Conservation (phyloP, 2,329 filamentous ascomycete genomes). For the Fusarium torulosum region DNA sequence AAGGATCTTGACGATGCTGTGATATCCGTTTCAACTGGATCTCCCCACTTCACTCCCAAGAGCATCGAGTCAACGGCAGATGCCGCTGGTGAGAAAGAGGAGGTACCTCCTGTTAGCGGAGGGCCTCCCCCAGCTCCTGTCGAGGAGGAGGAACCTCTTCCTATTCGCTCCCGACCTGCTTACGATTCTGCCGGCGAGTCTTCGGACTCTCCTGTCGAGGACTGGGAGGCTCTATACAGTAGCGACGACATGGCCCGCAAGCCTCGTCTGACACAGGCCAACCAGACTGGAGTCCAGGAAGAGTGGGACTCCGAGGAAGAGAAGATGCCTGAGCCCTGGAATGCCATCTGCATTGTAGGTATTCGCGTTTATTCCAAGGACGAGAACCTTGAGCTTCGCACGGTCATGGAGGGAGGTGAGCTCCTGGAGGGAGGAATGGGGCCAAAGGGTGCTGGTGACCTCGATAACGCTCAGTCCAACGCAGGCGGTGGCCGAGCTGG, state of each 20-base stretch:
- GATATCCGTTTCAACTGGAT: conserved; percentile 51
- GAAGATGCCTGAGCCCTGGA: conserved; percentile 69
- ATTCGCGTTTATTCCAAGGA: conserved; percentile 73
- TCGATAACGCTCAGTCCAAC: conserved; percentile 69
- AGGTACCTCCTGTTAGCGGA: conserved; percentile 50
- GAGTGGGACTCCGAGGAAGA: conserved; percentile 69
- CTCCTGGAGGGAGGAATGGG: conserved; percentile 69
- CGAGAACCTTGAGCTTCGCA: conserved; percentile 64
- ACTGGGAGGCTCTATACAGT: conserved; percentile 71
- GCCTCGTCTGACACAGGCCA: conserved; percentile 57
- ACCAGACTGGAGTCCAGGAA: conserved; percentile 51
- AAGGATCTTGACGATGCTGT: conserved; percentile 43
- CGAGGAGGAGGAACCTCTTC: conserved; percentile 36
- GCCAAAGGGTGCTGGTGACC: conserved; percentile 66
- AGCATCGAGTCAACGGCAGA: conserved; percentile 46
- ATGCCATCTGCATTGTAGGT: conserved; percentile 71
- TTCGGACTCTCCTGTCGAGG: conserved; percentile 70
- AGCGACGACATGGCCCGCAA: conserved; percentile 69
- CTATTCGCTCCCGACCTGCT: conserved; percentile 44
- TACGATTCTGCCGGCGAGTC: conserved; percentile 66
- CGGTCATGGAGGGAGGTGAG: conserved; percentile 68
- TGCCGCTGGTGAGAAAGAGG: conserved; percentile 51
- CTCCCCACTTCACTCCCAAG: conserved; percentile 52
- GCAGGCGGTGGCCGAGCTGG: conserved; percentile 61
- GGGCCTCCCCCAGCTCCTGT: conserved; percentile 43